Evolutionary conservation across 257 asterid species (phyloP).

Genomic region (Solanum sejunctum): DNA sequence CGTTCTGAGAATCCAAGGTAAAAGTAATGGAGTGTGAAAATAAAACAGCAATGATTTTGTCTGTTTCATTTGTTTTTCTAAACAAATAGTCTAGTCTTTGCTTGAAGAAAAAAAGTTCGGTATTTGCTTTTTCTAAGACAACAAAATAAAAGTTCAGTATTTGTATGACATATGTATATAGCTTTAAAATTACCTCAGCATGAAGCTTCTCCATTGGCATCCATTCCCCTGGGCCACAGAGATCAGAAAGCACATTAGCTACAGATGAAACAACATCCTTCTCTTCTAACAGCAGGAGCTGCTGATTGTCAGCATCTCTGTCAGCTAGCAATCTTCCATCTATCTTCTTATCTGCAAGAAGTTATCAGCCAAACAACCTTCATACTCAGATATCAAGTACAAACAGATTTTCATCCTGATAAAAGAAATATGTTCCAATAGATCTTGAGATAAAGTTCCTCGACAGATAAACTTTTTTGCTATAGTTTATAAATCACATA

Average conservation of each 20-base stretch:
- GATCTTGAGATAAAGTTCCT: background rate
- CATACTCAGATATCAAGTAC: background rate
- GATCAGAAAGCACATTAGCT: constrained; percentile 76
- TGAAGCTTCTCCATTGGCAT: constrained; percentile 96
- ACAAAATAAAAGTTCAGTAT: background rate
- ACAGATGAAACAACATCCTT: constrained; percentile 91
- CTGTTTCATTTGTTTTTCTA: background rate
- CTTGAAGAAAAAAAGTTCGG: background rate
- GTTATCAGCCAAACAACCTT: constrained; percentile 1
- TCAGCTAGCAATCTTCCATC: constrained; percentile 62
- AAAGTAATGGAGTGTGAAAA: background rate
- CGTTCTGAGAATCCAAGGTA: background rate
- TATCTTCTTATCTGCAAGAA: constrained; percentile 58
- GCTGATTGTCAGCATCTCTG: constrained; percentile 81
- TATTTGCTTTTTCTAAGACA: no score
- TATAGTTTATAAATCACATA: background rate
- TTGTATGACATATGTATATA: background rate
- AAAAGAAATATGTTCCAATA: background rate
- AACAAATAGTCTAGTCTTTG: background rate
- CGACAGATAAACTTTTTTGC: background rate
- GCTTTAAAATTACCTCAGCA: constrained; percentile 35
- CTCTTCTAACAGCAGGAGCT: constrained; percentile 73
- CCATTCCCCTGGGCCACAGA: constrained; percentile 98
- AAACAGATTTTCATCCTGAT: background rate
- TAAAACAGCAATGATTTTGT: background rate